These are phyloP conservation scores for Euphorbia pulcherrima DNA, from an alignment of 345 rosid species.

Conservation along the genomic window DNA sequence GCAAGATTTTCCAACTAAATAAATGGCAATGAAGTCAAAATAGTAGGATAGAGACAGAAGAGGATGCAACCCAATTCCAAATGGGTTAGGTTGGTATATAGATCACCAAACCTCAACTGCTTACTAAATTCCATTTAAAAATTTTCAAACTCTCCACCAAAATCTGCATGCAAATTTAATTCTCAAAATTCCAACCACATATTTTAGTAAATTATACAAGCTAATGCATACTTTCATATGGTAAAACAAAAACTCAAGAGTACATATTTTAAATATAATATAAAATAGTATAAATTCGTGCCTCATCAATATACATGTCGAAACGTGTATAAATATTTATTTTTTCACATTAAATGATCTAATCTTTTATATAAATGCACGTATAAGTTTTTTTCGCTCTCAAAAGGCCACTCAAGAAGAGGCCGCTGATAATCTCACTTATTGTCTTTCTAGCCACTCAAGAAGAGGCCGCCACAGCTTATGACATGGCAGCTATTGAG, in stretches of 20 bases:
- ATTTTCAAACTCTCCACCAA: conserved; percentile 26
- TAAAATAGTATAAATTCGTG: no score
- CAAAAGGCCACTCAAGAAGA: no score
- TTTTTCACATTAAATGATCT: no score
- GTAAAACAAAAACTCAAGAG: no score
- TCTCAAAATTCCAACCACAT: neutral
- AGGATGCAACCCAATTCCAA: conserved; percentile 5
- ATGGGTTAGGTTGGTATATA: conserved; percentile 29
- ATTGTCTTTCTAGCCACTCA: conserved; percentile 61
- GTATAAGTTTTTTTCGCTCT: no score
- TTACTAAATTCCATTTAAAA: conserved; percentile 17
- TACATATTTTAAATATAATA: no score
- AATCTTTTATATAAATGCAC: no score
- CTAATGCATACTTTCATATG: no score
- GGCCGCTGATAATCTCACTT: neutral
- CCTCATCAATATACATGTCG: no score
- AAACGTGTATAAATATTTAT: no score
- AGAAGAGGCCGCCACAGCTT: conserved; percentile 93
- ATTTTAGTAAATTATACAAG: no score
- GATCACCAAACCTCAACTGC: conserved; percentile 49
- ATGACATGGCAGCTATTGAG: conserved; percentile 89
- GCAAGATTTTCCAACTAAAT: neutral
- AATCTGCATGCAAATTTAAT: conserved; percentile 29
- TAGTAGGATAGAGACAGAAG: neutral
- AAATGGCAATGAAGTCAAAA: neutral